These are phyloP conservation scores for Ascochyta rabiei DNA, from an alignment of 2,329 filamentous ascomycete species.

Conservation along the genomic window DNA sequence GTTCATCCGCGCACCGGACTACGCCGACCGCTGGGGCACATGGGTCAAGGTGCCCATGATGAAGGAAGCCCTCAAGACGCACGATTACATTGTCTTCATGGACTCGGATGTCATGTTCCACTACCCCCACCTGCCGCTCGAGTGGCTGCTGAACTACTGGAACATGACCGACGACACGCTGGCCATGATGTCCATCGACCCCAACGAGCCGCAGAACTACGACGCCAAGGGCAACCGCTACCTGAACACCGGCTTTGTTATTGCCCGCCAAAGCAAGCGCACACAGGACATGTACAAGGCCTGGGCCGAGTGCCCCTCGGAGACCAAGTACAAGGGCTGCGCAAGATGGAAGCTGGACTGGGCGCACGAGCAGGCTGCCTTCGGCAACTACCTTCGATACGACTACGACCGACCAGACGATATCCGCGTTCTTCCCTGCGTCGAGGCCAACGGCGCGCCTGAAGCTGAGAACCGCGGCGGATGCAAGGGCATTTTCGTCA, in stretches of 20 bases:
- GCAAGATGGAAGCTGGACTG: constrained; percentile 44
- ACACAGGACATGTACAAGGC: constrained; percentile 48
- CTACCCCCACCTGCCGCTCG: constrained; percentile 55
- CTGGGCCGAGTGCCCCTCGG: constrained; percentile 48
- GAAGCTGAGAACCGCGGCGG: constrained; percentile 42
- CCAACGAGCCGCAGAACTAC: constrained; percentile 50
- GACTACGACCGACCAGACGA: constrained; percentile 47
- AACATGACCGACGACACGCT: constrained; percentile 53
- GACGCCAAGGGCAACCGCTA: constrained; percentile 50
- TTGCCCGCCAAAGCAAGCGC: constrained; percentile 49
- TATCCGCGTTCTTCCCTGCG: constrained; percentile 47
- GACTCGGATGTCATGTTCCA: constrained; percentile 58
- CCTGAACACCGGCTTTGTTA: constrained; percentile 55
- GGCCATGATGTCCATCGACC: constrained; percentile 56
- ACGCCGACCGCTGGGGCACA: constrained; percentile 52
- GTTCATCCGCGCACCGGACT: constrained; percentile 52
- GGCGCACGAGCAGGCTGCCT: constrained; percentile 49
- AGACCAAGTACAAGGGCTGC: constrained; percentile 44
- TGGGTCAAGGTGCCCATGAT: constrained; percentile 59
- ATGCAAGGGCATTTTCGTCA: constrained; percentile 48
- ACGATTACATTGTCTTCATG: constrained; percentile 56
- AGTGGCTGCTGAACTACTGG: constrained; percentile 60
- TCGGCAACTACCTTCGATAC: constrained; percentile 49
- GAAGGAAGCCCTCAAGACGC: constrained; percentile 48
- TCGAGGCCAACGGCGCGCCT: constrained; percentile 47